Evolutionary conservation across 2,329 filamentous ascomycete genomes (phyloP), one percentile per base, ranked within the genome.

Genomic region (Trichoderma sp.): DNA sequence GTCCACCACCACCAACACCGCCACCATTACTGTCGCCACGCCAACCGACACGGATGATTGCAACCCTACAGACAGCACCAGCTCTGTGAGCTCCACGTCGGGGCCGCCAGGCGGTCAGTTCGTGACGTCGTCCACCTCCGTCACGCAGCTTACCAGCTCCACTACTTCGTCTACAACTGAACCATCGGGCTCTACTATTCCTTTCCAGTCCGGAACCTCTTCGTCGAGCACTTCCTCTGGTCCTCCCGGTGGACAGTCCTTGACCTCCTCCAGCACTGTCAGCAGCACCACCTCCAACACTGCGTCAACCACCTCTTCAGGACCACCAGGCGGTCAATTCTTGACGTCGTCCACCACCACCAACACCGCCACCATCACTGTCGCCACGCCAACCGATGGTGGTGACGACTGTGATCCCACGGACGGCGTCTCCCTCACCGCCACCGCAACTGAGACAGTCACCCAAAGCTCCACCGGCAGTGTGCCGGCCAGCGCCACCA

Each of bases 351-450:
- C 54, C 10, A n/a, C 28, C 14, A n/a, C 28, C n/a, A 28, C 32
- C 46, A 32, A 28, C 5, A 61, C 59, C 21, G 18, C 59, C 18
- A 11, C 24, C 21, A 32, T 28, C 8, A 30, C 13, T 28, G 54
- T 49, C 18, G 30, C 66, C 1, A 39, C 52, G n/a, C 56, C 69
- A n/a, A 28, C 59, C 7, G 55, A 51, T 7, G 43, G 59, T 8
- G 32, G 13, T 18, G 32, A 37, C 2, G 49, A 61, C 4, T 68
- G 56, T 37, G 58, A 60, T 21, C 58, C 66, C 18, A 61, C 67
- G 5, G 46, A 59, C 18, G 37, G 13, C 30, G 32, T 5, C 16
- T 34, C 37, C 7, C 28, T 26, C 13, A 66, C 16, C 51, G 32
- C 24, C 32, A 56, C 24, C 32, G 10, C 54, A 10, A 66, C 39